Evolutionary conservation across 495 filamentous ascomycete species (phyloP).

Genomic region (Recurvomyces mirabilis): DNA sequence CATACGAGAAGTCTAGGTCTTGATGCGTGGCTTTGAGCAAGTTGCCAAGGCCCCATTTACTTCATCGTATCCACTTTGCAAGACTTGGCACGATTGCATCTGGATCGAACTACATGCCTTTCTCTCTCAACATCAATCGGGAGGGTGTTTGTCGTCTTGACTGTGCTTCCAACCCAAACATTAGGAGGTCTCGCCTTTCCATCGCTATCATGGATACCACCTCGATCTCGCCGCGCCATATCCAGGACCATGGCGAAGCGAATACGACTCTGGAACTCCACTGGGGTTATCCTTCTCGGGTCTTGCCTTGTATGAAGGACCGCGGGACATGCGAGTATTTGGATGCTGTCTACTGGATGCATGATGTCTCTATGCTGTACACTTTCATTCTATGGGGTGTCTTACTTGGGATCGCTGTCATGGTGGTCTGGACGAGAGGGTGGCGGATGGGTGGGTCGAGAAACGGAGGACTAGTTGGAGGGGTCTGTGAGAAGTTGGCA

Average conservation of each 20-base stretch:
- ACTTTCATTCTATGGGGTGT: slow-evolving; percentile 50
- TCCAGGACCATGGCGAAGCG: slow-evolving; percentile 33
- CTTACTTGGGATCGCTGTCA: slow-evolving; percentile 39
- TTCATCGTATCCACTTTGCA: no score
- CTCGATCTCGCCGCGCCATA: slow-evolving; percentile 22
- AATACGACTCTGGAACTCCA: slow-evolving; percentile 36
- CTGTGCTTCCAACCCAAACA: no score
- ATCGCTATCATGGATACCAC: neutral
- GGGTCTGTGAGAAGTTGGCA: slow-evolving; percentile 6
- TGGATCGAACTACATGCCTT: no score
- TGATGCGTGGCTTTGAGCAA: slow-evolving; percentile 1
- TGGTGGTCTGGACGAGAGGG: slow-evolving; percentile 32
- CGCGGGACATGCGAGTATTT: slow-evolving; percentile 52
- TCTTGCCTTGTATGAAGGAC: slow-evolving; percentile 49
- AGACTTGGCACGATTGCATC: no score
- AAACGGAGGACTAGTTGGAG: slow-evolving; percentile 5
- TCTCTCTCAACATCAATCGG: no score
- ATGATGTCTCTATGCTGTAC: slow-evolving; percentile 50
- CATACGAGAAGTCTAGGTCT: neutral
- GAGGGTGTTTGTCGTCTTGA: no score
- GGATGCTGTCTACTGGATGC: slow-evolving; percentile 47
- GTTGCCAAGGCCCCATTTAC: neutral
- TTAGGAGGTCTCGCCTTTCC: no score
- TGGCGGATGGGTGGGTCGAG: slow-evolving; percentile 10
- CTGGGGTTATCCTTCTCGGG: slow-evolving; percentile 51